A percentile compares a stretch with the other conserved stretches of the same genome.
phyloP scores from a whole-genome alignment of 2,329 filamentous ascomycete genomes.

The Colletotrichum abscissum region DNA sequence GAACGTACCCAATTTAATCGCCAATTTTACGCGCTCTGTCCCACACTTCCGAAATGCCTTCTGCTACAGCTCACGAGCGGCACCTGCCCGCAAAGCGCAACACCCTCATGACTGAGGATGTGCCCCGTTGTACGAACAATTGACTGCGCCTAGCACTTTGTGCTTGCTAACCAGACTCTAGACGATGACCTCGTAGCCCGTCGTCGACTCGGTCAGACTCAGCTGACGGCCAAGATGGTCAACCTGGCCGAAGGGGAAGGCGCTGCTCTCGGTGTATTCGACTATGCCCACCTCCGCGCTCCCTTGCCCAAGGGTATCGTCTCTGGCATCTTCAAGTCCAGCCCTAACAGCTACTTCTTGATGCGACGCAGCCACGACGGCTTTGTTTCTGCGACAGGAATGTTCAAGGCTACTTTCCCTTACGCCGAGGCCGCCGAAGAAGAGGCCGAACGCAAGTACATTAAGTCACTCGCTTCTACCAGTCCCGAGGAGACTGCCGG shows the following conservation, averaged over 20 bases:
- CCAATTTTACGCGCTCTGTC: constrained; percentile 6
- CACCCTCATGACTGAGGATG: constrained; percentile 72
- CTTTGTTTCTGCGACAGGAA: constrained; percentile 86
- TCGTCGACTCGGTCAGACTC: constrained; percentile 91
- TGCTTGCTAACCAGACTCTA: constrained; percentile 46
- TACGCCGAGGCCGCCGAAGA: constrained; percentile 80
- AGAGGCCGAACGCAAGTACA: constrained; percentile 80
- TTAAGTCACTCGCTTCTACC: constrained; percentile 85
- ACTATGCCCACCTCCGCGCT: constrained; percentile 95
- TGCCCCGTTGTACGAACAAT: constrained; percentile 68
- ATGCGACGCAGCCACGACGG: constrained; percentile 92
- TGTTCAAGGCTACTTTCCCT: constrained; percentile 92
- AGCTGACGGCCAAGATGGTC: constrained; percentile 84
- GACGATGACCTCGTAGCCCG: constrained; percentile 82
- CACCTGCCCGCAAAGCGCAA: constrained; percentile 72
- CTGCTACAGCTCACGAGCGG: constrained; percentile 53
- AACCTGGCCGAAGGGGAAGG: constrained; percentile 80
- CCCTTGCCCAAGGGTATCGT: constrained; percentile 91
- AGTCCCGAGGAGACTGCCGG: constrained; percentile 94
- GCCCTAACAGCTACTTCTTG: constrained; percentile 94
- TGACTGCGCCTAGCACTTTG: constrained; percentile 31
- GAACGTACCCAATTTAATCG: constrained; percentile 16
- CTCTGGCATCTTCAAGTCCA: constrained; percentile 91
- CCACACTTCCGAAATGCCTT: constrained; percentile 31
- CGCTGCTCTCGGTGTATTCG: constrained; percentile 83